These are phyloP conservation scores for Aureobasidium mangrovei DNA, from an alignment of 2,329 filamentous ascomycete genomes.

Conservation along the genomic window DNA sequence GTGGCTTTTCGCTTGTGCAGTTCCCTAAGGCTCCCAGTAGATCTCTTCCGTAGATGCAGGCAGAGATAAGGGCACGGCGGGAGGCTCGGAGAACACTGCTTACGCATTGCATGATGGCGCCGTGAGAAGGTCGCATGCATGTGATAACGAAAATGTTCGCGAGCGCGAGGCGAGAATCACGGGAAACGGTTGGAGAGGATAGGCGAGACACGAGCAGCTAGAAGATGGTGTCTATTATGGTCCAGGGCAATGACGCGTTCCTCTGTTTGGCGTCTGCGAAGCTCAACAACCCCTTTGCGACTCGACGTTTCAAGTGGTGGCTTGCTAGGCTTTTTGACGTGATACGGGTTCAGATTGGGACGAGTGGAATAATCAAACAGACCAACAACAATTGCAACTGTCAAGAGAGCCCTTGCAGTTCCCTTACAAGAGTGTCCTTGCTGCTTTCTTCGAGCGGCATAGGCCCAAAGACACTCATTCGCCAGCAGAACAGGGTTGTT, in stretches of 20 bases:
- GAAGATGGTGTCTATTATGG: no score
- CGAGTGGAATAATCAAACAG: constrained; percentile 3
- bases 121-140: constrained; percentile 2
- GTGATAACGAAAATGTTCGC: neutral
- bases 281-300: constrained; percentile 10
- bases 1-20: constrained; percentile 8
- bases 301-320: constrained; percentile 11
- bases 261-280: neutral
- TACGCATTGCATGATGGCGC: constrained; percentile 2
- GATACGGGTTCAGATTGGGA: neutral
- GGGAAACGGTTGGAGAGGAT: neutral
- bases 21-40: neutral
- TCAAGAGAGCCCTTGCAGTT: neutral
- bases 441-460: constrained; percentile 5
- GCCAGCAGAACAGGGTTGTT: constrained; percentile 8
- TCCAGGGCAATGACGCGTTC: constrained; percentile 7
- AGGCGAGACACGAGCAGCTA: neutral
- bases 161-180: neutral
- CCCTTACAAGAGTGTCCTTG: neutral
- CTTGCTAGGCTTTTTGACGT: constrained; percentile 7
- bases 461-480: neutral
- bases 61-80: neutral
- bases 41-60: neutral
- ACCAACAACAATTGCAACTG: neutral
- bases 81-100: neutral